These are phyloP conservation scores for Colletotrichum sp. DNA, from an alignment of 2,329 filamentous ascomycete genomes.

Conservation along the genomic window DNA sequence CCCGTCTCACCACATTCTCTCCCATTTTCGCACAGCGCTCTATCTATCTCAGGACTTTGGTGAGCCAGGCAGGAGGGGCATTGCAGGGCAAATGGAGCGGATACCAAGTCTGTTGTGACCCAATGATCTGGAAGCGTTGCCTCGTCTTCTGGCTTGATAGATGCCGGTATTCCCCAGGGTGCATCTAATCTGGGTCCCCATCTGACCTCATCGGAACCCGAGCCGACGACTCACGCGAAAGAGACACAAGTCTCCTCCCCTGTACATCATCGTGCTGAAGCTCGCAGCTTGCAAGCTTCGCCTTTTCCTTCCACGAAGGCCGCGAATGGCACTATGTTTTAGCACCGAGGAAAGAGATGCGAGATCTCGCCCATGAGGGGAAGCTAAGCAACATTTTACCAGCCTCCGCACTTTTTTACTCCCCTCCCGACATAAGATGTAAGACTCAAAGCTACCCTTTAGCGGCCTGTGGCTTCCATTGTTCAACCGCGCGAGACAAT, in stretches of 20 bases:
- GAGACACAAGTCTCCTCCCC: not conserved
- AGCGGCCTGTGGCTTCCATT: not conserved
- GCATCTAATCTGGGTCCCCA: not conserved
- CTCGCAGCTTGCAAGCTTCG: not conserved
- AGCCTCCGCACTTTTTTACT: not conserved
- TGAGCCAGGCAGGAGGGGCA: not conserved
- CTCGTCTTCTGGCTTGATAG: not conserved
- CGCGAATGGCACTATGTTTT: not conserved
- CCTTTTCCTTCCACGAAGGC: not conserved
- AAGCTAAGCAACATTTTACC: not conserved
- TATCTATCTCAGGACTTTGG: not conserved
- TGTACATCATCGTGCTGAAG: not conserved
- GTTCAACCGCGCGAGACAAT: not conserved
- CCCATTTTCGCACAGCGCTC: not conserved
- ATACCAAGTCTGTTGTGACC: not conserved
- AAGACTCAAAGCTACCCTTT: not conserved
- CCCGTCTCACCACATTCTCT: not conserved
- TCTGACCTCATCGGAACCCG: not conserved
- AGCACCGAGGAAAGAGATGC: not conserved
- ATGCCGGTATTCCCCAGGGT: not conserved
- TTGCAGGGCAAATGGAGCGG: not conserved
- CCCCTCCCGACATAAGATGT: not conserved
- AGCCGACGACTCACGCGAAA: not conserved
- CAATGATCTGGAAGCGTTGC: not conserved
- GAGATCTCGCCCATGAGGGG: not conserved